phyloP scores from a whole-genome alignment of 1,284 basidiomycete species.

The Somion occarium region DNA sequence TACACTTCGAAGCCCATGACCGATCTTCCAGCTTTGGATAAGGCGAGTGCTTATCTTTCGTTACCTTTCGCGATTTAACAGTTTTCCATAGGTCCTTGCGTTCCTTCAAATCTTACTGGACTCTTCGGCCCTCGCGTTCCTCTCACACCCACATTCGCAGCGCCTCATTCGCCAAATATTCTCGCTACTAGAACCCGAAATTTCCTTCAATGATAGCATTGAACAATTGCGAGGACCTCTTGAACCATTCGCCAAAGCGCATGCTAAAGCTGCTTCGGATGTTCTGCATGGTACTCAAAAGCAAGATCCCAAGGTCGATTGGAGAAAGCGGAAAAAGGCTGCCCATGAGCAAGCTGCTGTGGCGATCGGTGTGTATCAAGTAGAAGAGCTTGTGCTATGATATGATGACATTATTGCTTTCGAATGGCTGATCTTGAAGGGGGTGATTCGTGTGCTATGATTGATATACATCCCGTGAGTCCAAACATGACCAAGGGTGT shows the following conservation, averaged over 20 bases:
- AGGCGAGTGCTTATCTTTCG: constrained; percentile 32
- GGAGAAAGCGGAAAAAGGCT: constrained; percentile 51
- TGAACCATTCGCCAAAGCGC: constrained; percentile 53
- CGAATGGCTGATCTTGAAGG: neutral
- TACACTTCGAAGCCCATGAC: constrained; percentile 1
- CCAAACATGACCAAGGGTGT: neutral
- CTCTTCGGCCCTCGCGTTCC: constrained; percentile 58
- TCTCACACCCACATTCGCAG: constrained; percentile 57
- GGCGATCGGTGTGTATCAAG: constrained; percentile 58
- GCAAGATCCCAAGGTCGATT: constrained; percentile 41
- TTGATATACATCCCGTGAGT: neutral
- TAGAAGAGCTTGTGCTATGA: constrained; percentile 63
- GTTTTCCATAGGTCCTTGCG: constrained; percentile 38
- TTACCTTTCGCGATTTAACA: neutral
- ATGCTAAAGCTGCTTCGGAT: constrained; percentile 41
- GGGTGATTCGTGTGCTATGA: neutral
- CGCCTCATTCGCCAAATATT: constrained; percentile 43
- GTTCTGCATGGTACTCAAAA: constrained; percentile 20
- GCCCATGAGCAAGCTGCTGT: constrained; percentile 47
- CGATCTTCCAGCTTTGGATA: constrained; percentile 32
- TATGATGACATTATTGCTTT: neutral
- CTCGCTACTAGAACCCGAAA: constrained; percentile 48
- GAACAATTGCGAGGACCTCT: constrained; percentile 55
- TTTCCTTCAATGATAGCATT: constrained; percentile 41
- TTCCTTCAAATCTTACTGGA: constrained; percentile 66